phyloP scores from a whole-genome alignment of 495 filamentous ascomycete genomes.

The Penicillium goetzii region DNA sequence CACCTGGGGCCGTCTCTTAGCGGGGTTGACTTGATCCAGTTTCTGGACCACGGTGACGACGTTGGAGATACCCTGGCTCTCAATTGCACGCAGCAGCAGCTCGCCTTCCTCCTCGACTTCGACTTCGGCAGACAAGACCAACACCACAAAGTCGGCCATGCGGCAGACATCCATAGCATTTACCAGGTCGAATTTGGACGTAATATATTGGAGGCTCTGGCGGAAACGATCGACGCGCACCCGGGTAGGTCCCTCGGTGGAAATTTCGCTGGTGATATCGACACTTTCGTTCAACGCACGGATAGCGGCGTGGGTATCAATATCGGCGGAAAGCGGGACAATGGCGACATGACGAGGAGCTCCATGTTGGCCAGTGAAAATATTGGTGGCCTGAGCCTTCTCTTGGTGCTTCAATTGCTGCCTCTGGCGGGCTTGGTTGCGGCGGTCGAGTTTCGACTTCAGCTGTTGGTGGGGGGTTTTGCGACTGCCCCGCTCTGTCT shows the following conservation, averaged over 20 bases:
- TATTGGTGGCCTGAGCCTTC: constrained; percentile 69
- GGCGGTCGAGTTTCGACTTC: constrained; percentile 94
- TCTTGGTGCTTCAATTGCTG: constrained; percentile 80
- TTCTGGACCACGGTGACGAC: constrained; percentile 78
- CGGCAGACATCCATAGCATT: constrained; percentile 82
- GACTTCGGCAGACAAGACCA: constrained; percentile 76
- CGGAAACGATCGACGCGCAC: constrained; percentile 87
- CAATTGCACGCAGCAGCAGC: constrained; percentile 78
- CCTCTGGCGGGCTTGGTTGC: constrained; percentile 89
- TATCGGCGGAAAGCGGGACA: constrained; percentile 75
- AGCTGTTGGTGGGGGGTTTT: constrained; percentile 94
- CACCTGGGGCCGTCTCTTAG: constrained; percentile 76
- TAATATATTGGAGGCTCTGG: constrained; percentile 85
- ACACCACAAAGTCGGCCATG: constrained; percentile 84
- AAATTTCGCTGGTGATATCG: constrained; percentile 72
- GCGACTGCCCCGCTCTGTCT: constrained; percentile 63
- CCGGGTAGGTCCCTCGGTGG: constrained; percentile 58
- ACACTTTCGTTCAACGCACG: constrained; percentile 72
- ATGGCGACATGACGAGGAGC: constrained; percentile 92
- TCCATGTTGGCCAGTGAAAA: constrained; percentile 83
- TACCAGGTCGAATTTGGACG: constrained; percentile 69
- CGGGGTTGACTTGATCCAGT: constrained; percentile 73
- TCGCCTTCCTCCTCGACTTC: constrained; percentile 86
- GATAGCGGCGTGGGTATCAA: constrained; percentile 68
- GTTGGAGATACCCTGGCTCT: constrained; percentile 91